These are phyloP conservation scores for Phanerodontia chrysosporium DNA, from an alignment of 768 basidiomycete species.

Conservation along the genomic window DNA sequence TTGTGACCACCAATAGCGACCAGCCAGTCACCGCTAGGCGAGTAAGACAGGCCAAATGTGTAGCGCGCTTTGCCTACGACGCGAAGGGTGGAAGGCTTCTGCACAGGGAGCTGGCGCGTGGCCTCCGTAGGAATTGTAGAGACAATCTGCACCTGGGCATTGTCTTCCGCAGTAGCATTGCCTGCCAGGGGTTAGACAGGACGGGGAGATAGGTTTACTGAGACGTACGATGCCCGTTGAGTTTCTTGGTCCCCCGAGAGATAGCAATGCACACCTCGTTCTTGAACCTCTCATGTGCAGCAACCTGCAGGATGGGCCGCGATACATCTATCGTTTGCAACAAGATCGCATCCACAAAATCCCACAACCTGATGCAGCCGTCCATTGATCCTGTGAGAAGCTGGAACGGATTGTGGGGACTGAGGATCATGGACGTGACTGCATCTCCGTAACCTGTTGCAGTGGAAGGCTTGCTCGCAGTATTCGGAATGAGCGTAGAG, in stretches of 20 bases:
- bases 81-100: constrained; percentile 46
- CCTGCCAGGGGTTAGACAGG: constrained; percentile 4
- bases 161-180: constrained; percentile 37
- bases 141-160: constrained; percentile 57
- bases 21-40: constrained; percentile 74
- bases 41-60: constrained; percentile 63
- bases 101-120: constrained; percentile 35
- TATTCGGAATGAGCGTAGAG: constrained; percentile 64
- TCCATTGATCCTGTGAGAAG: constrained; percentile 81
- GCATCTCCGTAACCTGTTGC: constrained; percentile 39
- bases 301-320: constrained; percentile 67
- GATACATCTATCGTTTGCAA: constrained; percentile 69
- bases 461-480: constrained; percentile 27
- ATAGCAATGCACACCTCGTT: constrained; percentile 70
- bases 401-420: constrained; percentile 86
- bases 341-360: constrained; percentile 81
- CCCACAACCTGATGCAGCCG: constrained; percentile 89
- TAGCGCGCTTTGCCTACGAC: constrained; percentile 64
- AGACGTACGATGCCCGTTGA: constrained; percentile 27
- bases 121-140: constrained; percentile 49
- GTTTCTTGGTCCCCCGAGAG: constrained; percentile 45
- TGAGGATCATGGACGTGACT: constrained; percentile 73
- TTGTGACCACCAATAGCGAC: constrained; percentile 73
- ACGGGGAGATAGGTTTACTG: neutral
- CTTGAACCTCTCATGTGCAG: constrained; percentile 64